These are phyloP conservation scores for Aspergillus tamarii DNA, from an alignment of 2,329 filamentous ascomycete species.

Conservation along the genomic window DNA sequence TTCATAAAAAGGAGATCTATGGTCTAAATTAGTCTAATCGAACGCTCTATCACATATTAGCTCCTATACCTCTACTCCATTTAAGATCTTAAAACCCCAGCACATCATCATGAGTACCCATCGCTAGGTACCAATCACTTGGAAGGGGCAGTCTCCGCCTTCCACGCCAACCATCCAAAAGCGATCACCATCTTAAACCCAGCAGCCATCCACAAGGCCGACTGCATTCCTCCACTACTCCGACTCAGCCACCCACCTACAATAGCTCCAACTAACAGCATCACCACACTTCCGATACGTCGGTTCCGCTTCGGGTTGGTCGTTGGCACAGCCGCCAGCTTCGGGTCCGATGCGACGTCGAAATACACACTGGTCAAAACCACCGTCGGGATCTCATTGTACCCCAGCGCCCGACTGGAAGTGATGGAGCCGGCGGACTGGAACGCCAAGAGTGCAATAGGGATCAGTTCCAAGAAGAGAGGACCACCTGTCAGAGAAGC, in stretches of 20 bases:
- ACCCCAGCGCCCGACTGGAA: conserved; percentile 44
- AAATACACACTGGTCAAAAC: conserved; percentile 52
- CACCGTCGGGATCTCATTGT: conserved; percentile 51
- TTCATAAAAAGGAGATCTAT: background rate
- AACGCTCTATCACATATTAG: background rate
- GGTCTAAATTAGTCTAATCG: background rate
- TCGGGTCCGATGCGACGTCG: conserved; percentile 48
- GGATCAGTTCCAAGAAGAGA: conserved; percentile 46
- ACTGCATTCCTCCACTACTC: conserved; percentile 46
- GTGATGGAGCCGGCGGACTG: conserved; percentile 50
- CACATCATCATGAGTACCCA: background rate
- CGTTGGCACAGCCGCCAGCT: conserved; percentile 35
- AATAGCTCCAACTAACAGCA: conserved; percentile 45
- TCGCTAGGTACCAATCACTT: background rate
- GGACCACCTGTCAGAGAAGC: conserved; percentile 27
- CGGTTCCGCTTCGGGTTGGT: conserved; percentile 45
- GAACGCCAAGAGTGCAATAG: conserved; percentile 48
- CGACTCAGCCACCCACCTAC: conserved; percentile 48
- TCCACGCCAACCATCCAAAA: conserved; percentile 45
- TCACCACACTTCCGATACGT: conserved; percentile 41
- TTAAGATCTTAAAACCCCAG: background rate
- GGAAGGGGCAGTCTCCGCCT: conserved; percentile 15
- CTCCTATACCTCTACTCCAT: background rate
- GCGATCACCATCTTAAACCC: conserved; percentile 44
- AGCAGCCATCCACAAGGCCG: conserved; percentile 48